Evolutionary conservation across 768 basidiomycete genomes (phyloP).

Genomic region (Grammothele lineata): DNA sequence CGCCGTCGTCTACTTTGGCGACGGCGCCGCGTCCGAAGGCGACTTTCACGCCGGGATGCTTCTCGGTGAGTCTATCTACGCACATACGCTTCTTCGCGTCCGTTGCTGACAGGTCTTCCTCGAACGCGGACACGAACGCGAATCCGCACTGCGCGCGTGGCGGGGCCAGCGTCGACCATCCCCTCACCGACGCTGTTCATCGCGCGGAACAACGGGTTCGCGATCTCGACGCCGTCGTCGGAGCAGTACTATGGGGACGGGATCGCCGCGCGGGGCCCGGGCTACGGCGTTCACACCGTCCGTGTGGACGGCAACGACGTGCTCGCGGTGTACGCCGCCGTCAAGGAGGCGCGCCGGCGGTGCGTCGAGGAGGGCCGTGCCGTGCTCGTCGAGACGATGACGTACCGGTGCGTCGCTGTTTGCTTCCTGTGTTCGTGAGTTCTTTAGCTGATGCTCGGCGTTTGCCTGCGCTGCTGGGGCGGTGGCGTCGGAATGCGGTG

Average conservation of each 20-base stretch:
- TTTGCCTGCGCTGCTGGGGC: no score
- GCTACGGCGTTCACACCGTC: constrained; percentile 87
- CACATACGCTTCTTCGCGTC: no score
- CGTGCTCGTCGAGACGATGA: constrained; percentile 87
- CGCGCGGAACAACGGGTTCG: constrained; percentile 86
- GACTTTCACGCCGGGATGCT: constrained; percentile 93
- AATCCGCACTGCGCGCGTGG: no score
- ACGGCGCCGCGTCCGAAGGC: constrained; percentile 92
- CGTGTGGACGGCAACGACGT: constrained; percentile 94
- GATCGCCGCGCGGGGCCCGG: constrained; percentile 87
- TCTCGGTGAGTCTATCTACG: constrained; percentile 29
- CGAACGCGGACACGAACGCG: no score
- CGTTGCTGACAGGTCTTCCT: no score
- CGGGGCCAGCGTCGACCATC: constrained; percentile 68
- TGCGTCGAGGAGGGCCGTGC: constrained; percentile 78
- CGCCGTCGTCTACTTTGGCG: constrained; percentile 89
- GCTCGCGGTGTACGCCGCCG: constrained; percentile 73
- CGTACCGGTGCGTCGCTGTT: constrained; percentile 59
- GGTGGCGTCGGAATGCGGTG: no score
- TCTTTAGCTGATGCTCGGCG: no score
- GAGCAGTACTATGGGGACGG: constrained; percentile 94
- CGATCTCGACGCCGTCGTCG: constrained; percentile 86
- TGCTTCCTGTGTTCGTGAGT: not conserved
- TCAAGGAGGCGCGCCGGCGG: constrained; percentile 64
- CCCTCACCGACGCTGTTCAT: constrained; percentile 72